Percentiles rank a stretch among this genome's conserved stretches.
phyloP scores from a whole-genome alignment of 495 filamentous ascomycete genomes.

The Aspergillus panamensis region DNA sequence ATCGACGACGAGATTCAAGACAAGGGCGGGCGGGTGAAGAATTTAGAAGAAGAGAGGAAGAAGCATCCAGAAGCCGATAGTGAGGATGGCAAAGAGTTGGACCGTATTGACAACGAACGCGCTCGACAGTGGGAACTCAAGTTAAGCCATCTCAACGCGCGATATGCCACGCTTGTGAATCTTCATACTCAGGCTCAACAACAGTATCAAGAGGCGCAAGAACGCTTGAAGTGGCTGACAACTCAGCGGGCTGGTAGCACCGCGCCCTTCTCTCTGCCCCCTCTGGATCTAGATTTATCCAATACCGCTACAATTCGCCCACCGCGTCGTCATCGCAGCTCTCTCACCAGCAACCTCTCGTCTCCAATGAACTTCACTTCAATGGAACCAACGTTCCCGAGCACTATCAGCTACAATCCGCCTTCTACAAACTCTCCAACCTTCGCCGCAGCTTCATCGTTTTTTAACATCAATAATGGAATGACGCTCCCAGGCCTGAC shows the following conservation, averaged over 20 bases:
- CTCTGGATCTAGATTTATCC: constrained; percentile 42
- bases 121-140: constrained; percentile 55
- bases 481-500: constrained; percentile 41
- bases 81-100: constrained; percentile 48
- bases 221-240: constrained; percentile 48
- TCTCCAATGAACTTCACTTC: constrained; percentile 43
- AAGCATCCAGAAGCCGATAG: constrained; percentile 45
- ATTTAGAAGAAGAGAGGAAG: constrained; percentile 57
- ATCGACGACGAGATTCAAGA: constrained; percentile 63
- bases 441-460: constrained; percentile 45
- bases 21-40: constrained; percentile 58
- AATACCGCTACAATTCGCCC: constrained; percentile 44
- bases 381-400: constrained; percentile 37
- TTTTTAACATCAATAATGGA: constrained; percentile 61
- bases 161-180: constrained; percentile 49
- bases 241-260: constrained; percentile 42
- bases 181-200: constrained; percentile 48
- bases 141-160: constrained; percentile 45
- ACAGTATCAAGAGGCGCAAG: constrained; percentile 52
- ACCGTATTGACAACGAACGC: constrained; percentile 53
- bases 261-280: constrained; percentile 42
- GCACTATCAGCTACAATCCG: constrained; percentile 41
- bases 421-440: constrained; percentile 47
- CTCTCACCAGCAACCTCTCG: constrained; percentile 47
- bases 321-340: constrained; percentile 48